Base-by-base conservation (phyloP, 2,329 filamentous ascomycete genomes). In the Stromatinia cepivora region DNA sequence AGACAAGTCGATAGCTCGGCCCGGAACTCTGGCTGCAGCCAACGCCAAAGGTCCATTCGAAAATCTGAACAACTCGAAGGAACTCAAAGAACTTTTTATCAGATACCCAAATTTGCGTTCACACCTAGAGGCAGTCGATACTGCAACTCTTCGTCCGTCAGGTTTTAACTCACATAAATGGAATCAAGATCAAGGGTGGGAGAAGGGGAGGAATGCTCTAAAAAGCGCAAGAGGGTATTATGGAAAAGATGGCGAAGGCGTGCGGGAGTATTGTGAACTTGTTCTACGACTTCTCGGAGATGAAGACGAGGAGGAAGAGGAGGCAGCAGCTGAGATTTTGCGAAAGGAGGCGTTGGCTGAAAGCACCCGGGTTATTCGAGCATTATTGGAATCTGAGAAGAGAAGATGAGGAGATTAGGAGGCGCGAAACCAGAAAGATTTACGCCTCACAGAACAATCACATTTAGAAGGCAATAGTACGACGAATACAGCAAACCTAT, bases 231-330 rank as follows among this genome's bases (percentile, higher is more conserved):
- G 85, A 69, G 80, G 81, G 45, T 81, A 82, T 42, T 81, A 83
- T 1, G 82, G 84, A n/a, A 82, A 84, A 72, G 84, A 84, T 69
- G 86, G 86, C 42, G 86, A 89, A 73, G 87, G 82, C 6, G 80
- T 90, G 42, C 80, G 84, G 66, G 88, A 89, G 77, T 90, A 88
- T 74, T 85, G 84, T 59, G 85, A 86, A 71, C 79, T 89, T 31
- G 82, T 90, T 25, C 75, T 84, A 61, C 81, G 83, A 69, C 78
- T 88, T 46, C 79, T 88, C 31, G 79, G 79, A 7, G 71, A 74
- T 15, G 79, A 79, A 11, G 71, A 74, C 13, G 76, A 75, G 20
- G 64, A 72, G 3, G 71, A 67, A 2, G 61, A 67, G 4, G 79
- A 82, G 36, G 76, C 80, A 10, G 78, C 79, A 9, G 78, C 78